Conservation (phyloP, 2,329 filamentous ascomycete genomes). For the Penicillium expansum region DNA sequence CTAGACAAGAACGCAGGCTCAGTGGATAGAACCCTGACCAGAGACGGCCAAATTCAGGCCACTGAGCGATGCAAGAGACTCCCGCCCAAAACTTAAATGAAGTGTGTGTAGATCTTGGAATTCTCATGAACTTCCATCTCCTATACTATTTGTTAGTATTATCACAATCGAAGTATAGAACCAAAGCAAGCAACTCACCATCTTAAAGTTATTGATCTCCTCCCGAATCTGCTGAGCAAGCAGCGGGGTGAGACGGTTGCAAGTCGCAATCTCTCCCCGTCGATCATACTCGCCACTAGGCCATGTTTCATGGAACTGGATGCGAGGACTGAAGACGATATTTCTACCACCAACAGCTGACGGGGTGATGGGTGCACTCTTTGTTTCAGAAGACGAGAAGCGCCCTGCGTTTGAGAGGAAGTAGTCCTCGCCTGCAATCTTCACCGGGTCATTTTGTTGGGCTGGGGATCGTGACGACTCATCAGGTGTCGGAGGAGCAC, state of each 20-base stretch:
- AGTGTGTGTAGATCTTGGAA: slow-evolving; percentile 99
- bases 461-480: slow-evolving; percentile 62
- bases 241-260: slow-evolving; percentile 95
- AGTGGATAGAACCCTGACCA: background rate
- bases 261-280: slow-evolving; percentile 92
- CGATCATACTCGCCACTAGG: slow-evolving; percentile 93
- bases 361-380: slow-evolving; percentile 77
- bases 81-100: slow-evolving; percentile 69
- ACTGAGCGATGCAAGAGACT: slow-evolving; percentile 23
- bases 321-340: slow-evolving; percentile 80
- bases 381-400: slow-evolving; percentile 67
- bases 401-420: slow-evolving; percentile 71
- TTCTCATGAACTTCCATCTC: slow-evolving; percentile 99
- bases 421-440: slow-evolving; percentile 82
- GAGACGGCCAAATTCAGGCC: slow-evolving; percentile 7
- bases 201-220: slow-evolving; percentile 98
- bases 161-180: background rate
- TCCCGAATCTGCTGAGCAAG: slow-evolving; percentile 99
- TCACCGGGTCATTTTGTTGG: slow-evolving; percentile 65
- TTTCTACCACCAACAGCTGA: slow-evolving; percentile 50
- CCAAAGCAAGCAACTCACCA: slow-evolving; percentile 62
- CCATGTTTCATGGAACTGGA: slow-evolving; percentile 96
- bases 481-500: slow-evolving; percentile 84
- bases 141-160: slow-evolving; percentile 55
- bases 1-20: slow-evolving; percentile 24